Evolutionary conservation across 2,329 filamentous ascomycete species (phyloP).

Genomic region (Hymenoscyphus fructigenus): DNA sequence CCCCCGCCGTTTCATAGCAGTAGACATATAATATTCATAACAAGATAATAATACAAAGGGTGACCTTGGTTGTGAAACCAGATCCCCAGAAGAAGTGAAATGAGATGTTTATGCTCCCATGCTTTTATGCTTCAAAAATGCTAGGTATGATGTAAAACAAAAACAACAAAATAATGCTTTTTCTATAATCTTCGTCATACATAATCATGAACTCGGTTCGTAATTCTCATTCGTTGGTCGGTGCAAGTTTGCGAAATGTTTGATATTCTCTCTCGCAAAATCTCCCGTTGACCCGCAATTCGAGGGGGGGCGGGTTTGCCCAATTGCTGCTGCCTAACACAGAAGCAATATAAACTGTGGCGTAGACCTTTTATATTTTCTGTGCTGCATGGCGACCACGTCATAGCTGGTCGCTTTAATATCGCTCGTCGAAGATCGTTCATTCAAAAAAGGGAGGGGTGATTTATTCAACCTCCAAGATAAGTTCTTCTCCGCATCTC

Average conservation of each 20-base stretch:
- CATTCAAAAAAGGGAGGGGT: background rate
- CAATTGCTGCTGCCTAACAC: background rate
- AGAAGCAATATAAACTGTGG: background rate
- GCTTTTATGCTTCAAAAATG: background rate
- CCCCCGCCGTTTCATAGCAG: background rate
- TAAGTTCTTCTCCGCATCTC: constrained; percentile 67
- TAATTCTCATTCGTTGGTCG: background rate
- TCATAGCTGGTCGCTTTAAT: background rate
- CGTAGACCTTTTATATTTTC: background rate
- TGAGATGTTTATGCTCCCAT: background rate
- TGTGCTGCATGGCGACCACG: background rate
- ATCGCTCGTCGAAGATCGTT: background rate
- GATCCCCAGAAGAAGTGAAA: background rate
- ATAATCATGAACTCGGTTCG: background rate
- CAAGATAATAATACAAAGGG: background rate
- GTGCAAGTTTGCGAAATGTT: background rate
- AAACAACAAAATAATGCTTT: background rate
- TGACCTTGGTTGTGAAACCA: background rate
- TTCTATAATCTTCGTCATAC: background rate
- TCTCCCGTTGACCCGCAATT: background rate
- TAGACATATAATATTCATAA: too few relatives aligned
- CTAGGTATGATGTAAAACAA: background rate
- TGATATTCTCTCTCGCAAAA: background rate
- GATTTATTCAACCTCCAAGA: constrained; percentile 38
- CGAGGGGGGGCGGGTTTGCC: background rate